Conservation (phyloP, 768 basidiomycete genomes). For the Panus rudis region DNA sequence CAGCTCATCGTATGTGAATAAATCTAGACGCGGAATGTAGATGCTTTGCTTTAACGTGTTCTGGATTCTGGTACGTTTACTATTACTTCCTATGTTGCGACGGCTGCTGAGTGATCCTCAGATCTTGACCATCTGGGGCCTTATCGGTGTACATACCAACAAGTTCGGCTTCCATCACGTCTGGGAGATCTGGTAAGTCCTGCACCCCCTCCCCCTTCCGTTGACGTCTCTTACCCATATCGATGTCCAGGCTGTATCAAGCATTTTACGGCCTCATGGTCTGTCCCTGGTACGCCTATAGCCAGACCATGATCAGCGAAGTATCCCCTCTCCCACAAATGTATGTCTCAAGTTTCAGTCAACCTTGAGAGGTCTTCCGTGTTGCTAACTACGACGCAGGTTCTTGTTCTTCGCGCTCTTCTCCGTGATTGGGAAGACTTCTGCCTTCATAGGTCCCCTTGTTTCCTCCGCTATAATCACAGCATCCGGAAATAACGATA, state of each 20-base stretch:
- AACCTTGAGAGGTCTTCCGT: neutral
- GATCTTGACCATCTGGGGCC: constrained; percentile 67
- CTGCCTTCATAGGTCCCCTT: constrained; percentile 70
- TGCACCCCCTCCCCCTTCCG: neutral
- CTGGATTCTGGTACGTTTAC: constrained; percentile 53
- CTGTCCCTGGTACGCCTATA: constrained; percentile 77
- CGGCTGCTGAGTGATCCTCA: constrained; percentile 15
- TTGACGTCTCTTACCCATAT: neutral
- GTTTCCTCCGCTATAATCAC: constrained; percentile 72
- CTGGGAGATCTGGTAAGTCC: constrained; percentile 66
- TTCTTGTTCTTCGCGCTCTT: constrained; percentile 73
- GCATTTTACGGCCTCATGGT: constrained; percentile 67
- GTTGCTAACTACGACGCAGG: constrained; percentile 24
- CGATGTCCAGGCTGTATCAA: constrained; percentile 49
- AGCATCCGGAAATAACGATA: constrained; percentile 59
- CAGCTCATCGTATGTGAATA: neutral
- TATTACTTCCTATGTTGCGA: neutral
- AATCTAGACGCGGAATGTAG: constrained; percentile 24
- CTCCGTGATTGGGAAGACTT: constrained; percentile 68
- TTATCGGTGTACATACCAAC: constrained; percentile 67
- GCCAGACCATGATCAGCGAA: constrained; percentile 79
- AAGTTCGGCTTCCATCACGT: constrained; percentile 78
- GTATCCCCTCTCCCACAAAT: constrained; percentile 69
- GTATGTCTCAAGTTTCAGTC: constrained; percentile 26
- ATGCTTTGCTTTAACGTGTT: constrained; percentile 68